Conservation (phyloP, 129 eudicot species). For the sunflower (Helianthus annuus) region HanXRQr2.0-SUNRISE NC_035440.2:5205483-5205982, state of each 20-base stretch:
- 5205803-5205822: constrained; percentile 6
- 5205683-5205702: too few species aligned
- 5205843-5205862: not conserved
- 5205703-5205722: too few species aligned
- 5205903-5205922: constrained; percentile 10
- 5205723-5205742: constrained; percentile 6
- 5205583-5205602: not conserved
- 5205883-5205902: constrained; percentile 1
- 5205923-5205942: constrained; percentile 5
- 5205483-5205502: too few species aligned
- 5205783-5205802: not conserved
- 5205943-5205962: constrained; percentile 16
- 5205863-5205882: not conserved
- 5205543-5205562: not conserved
- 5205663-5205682: not conserved
- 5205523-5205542: too few species aligned
- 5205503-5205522: too few species aligned
- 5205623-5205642: not conserved
- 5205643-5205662: constrained; percentile 9
- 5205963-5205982: not conserved
- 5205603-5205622: not conserved
- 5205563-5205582: constrained; percentile 10
- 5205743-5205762: not conserved
- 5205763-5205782: constrained; percentile 18
- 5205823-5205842: constrained; percentile 24